Evolutionary conservation across 1,139 yeast species (phyloP), one percentile per base, ranked within the genome.

Genomic region (Candida glucosophila): DNA sequence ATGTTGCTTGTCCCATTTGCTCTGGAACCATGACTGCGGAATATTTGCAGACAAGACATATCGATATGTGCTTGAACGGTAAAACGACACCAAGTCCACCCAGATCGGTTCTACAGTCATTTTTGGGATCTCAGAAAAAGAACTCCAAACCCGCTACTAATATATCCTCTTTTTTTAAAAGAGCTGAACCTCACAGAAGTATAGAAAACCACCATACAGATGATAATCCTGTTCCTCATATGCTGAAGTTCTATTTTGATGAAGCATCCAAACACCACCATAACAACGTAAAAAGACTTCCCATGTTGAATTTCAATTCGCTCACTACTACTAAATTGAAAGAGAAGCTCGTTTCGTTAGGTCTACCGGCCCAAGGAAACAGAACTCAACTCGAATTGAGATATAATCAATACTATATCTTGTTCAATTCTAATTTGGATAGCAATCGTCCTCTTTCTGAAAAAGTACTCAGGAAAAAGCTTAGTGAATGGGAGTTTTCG

Each of bases 391-490:
- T 86, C 38, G 88, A 82, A 34, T 55, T 69, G 17, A 58, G 97
- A 23, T 81, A 80, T 45, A 75, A 75, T 32, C 93, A 88, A 36
- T 88, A 77, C 58, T 74, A 81, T 33, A 73, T 79, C 19, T 47
- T 86, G 10, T 81, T 77, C 73, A 88, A 88, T 43, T 78, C 95
- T 11, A 86, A 86, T 42, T 65, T 77, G 26, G 96, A 86, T 43
- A 68, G 86, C n/a, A 59, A 70, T 25, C 61, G 60, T 15, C 96
- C 95, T 0, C 70, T 69, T 4, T 52, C 72, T 12, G 75, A 72
- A 15, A 52, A 57, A 23, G 67, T 70, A 4, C 47, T 88, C 23
- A 55, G 71, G 26, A 70, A 66, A 30, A 68, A 67, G 31, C 55
- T 88, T 25, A 52, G 55, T 15, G 73, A 72, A 38, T 82, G 95